A percentile compares a stretch with the other conserved stretches of the same genome.
Evolutionary conservation across 257 asterid species (phyloP).

Genomic region (Linaria vulgaris): DNA sequence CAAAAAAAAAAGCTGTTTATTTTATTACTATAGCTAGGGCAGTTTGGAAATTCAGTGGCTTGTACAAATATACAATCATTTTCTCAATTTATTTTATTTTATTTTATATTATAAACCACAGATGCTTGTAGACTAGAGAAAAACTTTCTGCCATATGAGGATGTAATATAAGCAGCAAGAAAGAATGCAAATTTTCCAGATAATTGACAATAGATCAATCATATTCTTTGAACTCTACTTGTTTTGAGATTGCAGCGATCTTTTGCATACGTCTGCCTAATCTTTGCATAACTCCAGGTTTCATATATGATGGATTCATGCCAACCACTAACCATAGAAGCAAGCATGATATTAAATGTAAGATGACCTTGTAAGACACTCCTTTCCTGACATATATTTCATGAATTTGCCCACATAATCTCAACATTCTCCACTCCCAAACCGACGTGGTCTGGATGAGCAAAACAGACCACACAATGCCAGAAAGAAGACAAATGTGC

Average conservation of each 20-base stretch:
- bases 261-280: neutral
- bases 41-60: conserved; percentile 33
- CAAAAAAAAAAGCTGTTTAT: conserved; percentile 41
- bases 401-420: conserved; percentile 20
- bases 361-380: conserved; percentile 14
- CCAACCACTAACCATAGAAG: conserved; percentile 13
- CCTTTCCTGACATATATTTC: neutral
- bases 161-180: conserved; percentile 22
- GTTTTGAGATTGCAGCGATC: conserved; percentile 16
- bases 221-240: conserved; percentile 4
- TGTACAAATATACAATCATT: conserved; percentile 41
- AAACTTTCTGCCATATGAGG: conserved; percentile 17
- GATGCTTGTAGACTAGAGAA: conserved; percentile 9
- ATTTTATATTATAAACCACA: conserved; percentile 23
- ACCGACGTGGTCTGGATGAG: conserved; percentile 19
- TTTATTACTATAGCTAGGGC: conserved; percentile 28
- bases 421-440: conserved; percentile 4
- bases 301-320: conserved; percentile 12
- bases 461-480: conserved; percentile 19
- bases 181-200: conserved; percentile 17
- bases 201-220: conserved; percentile 7
- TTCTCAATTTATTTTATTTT: too few species aligned
- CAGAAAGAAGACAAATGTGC: conserved; percentile 4
- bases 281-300: conserved; percentile 7
- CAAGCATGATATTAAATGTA: conserved; percentile 1